phyloP scores from a whole-genome alignment of 2,329 filamentous ascomycete species.

The Pleoardoris graminearum region DNA sequence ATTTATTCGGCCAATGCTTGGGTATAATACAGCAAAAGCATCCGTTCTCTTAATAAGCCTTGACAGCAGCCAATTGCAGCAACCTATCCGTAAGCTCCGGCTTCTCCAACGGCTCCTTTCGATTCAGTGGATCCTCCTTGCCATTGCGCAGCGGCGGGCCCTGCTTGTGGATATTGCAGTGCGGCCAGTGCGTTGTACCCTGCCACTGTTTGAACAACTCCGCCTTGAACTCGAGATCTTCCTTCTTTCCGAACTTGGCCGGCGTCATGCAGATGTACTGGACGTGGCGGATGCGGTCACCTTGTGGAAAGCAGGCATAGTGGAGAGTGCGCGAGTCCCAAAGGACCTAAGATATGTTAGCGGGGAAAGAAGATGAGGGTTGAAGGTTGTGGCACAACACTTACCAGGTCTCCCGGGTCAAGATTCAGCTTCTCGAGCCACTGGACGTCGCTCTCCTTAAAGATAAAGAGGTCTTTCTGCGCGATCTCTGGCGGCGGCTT shows the following conservation, averaged over 20 bases:
- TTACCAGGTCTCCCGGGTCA: no score
- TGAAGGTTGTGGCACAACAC: no score
- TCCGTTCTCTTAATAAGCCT: conserved; percentile 23
- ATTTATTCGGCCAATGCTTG: no score
- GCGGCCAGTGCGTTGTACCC: conserved; percentile 30
- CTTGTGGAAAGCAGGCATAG: conserved; percentile 16
- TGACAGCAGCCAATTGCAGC: conserved; percentile 19
- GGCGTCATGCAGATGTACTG: conserved; percentile 31
- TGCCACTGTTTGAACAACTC: conserved; percentile 21
- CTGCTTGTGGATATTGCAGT: conserved; percentile 23
- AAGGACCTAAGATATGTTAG: conserved; percentile 79
- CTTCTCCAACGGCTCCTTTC: conserved; percentile 25
- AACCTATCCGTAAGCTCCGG: conserved; percentile 21
- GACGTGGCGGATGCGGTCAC: conserved; percentile 21
- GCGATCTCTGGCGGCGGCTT: no score
- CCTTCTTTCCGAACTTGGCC: conserved; percentile 17
- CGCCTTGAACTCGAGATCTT: conserved; percentile 23
- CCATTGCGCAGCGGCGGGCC: conserved; percentile 15
- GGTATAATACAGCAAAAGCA: no score
- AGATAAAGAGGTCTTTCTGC: no score
- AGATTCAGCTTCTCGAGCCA: no score
- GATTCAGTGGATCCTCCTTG: conserved; percentile 15
- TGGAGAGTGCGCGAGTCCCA: conserved; percentile 61
- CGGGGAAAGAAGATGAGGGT: no score
- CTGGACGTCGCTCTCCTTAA: no score